A percentile compares a stretch with the other conserved stretches of the same genome.
phyloP scores from a whole-genome alignment of 1,284 basidiomycete species.

The Quambalaria eucalypti region DNA sequence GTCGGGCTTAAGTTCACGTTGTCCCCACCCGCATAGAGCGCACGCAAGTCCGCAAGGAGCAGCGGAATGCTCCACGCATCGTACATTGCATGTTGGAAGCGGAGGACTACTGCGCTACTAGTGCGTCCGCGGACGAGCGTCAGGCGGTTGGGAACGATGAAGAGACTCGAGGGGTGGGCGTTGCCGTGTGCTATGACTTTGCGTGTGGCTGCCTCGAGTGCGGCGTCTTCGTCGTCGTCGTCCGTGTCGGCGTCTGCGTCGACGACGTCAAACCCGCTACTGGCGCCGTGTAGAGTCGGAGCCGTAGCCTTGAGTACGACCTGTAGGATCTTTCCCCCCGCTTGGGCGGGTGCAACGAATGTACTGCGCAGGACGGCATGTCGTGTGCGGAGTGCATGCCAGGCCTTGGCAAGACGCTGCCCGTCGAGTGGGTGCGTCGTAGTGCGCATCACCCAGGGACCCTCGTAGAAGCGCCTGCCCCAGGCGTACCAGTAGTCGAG shows the following conservation, averaged over 20 bases:
- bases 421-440: background rate
- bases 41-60: background rate
- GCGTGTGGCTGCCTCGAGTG: background rate
- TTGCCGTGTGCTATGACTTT: background rate
- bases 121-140: background rate
- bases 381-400: background rate
- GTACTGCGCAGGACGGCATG: background rate
- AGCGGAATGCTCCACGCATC: slow-evolving; percentile 1
- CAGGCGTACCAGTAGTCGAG: slow-evolving; percentile 3
- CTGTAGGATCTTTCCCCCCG: background rate
- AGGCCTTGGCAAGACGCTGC: background rate
- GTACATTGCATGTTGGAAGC: background rate
- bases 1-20: background rate
- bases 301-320: background rate
- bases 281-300: background rate
- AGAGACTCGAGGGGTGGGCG: background rate
- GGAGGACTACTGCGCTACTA: background rate
- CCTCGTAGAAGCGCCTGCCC: slow-evolving; percentile 5
- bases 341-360: background rate
- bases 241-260: background rate
- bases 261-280: background rate
- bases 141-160: background rate
- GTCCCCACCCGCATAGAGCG: background rate
- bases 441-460: slow-evolving; percentile 2
- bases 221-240: no score